These are phyloP conservation scores for Solanum hybrid DNA, from an alignment of 305 asterid genomes.

Conservation along the genomic window DNA sequence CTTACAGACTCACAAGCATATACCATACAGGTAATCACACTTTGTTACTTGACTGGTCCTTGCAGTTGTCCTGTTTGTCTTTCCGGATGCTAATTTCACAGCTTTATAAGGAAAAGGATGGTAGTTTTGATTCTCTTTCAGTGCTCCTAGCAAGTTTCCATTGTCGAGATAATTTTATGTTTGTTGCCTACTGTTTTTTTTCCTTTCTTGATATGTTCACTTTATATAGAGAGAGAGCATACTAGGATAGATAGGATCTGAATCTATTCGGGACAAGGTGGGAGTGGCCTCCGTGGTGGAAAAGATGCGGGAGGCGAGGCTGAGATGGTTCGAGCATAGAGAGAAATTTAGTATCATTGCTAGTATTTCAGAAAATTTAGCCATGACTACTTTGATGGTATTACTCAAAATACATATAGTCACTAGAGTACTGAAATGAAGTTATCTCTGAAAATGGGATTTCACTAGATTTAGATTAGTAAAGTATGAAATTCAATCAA, in stretches of 20 bases:
- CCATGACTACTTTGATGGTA: neutral
- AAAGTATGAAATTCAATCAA: neutral
- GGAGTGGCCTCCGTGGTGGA: neutral
- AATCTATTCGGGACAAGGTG: neutral
- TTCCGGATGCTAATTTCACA: neutral
- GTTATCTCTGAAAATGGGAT: neutral
- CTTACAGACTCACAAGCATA: conserved; percentile 12
- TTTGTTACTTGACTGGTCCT: neutral
- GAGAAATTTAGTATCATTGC: neutral
- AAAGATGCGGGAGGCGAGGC: neutral
- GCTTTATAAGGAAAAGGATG: neutral
- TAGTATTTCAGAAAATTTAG: neutral
- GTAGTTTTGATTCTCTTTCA: neutral
- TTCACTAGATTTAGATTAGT: neutral
- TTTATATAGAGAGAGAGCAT: neutral
- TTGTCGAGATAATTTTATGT: neutral
- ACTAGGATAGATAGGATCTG: neutral
- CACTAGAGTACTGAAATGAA: neutral
- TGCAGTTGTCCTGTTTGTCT: neutral
- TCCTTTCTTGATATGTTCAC: neutral
- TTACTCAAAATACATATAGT: neutral
- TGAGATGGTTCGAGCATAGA: neutral
- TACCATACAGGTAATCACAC: conserved; percentile 9
- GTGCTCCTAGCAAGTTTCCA: neutral
- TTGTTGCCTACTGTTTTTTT: neutral